Percentiles rank a stretch among this genome's conserved stretches.
These are phyloP conservation scores for Globisporangium spiculum DNA, from an alignment of 352 stramenopile genomes.

Conservation along the genomic window DNA sequence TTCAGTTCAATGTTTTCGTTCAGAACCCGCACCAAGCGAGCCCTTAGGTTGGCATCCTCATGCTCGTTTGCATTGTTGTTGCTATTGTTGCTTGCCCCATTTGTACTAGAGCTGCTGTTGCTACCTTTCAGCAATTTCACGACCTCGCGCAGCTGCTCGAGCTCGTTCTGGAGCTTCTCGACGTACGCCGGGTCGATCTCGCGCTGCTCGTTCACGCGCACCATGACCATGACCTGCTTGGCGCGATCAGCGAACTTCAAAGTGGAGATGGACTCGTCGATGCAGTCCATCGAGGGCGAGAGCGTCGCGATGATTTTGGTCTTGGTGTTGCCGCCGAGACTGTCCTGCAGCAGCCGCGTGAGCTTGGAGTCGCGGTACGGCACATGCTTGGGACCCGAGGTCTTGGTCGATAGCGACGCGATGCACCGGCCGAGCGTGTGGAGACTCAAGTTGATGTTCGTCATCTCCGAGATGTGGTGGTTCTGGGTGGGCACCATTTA, in stretches of 20 bases:
- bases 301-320: constrained; percentile 92
- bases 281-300: constrained; percentile 76
- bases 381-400: constrained; percentile 52
- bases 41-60: constrained; percentile 27
- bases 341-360: constrained; percentile 90
- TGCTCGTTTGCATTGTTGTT: constrained; percentile 26
- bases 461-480: constrained; percentile 91
- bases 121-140: constrained; percentile 39
- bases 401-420: constrained; percentile 61
- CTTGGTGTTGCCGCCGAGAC: constrained; percentile 84
- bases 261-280: constrained; percentile 93
- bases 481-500: constrained; percentile 23
- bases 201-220: constrained; percentile 82
- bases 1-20: constrained; percentile 74
- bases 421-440: constrained; percentile 91
- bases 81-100: background rate
- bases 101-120: background rate
- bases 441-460: constrained; percentile 93
- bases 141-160: constrained; percentile 70
- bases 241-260: constrained; percentile 92
- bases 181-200: constrained; percentile 88
- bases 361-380: constrained; percentile 94
- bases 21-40: constrained; percentile 42
- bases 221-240: constrained; percentile 89
- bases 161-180: constrained; percentile 83